Conservation (phyloP, 306 rosid genomes). For the Psophocarpus tetragonolobus region DNA sequence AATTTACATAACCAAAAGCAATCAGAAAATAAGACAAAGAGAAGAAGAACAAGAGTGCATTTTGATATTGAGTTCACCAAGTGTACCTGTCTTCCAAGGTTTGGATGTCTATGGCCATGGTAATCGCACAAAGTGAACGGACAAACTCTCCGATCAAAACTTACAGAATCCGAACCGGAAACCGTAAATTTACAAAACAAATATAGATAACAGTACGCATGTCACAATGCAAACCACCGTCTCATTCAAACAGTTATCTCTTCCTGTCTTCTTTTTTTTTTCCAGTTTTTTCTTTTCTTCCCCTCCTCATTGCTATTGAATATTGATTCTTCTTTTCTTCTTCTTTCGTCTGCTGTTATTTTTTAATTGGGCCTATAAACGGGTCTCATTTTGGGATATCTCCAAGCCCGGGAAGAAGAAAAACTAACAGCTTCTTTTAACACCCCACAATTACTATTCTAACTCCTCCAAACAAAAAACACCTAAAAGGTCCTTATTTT, state of each 20-base stretch:
- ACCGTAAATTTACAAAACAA: not conserved
- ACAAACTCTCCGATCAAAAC: slow-evolving; percentile 12
- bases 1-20: not conserved
- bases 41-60: not conserved
- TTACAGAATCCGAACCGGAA: slow-evolving; percentile 15
- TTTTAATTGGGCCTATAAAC: not conserved
- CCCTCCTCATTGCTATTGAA: not conserved
- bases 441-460: no score
- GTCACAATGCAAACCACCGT: slow-evolving; percentile 27
- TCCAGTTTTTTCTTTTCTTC: not conserved
- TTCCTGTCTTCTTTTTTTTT: not conserved
- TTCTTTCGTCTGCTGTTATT: not conserved
- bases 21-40: not conserved
- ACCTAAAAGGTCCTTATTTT: no score
- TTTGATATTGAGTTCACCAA: slow-evolving; percentile 17
- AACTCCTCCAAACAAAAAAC: no score
- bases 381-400: not conserved
- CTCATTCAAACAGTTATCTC: slow-evolving; percentile 8
- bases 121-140: slow-evolving; percentile 26
- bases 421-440: not conserved
- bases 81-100: slow-evolving; percentile 57
- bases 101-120: slow-evolving; percentile 57
- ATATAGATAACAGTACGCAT: not conserved
- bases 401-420: not conserved
- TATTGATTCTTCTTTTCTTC: slow-evolving; percentile 7